Conservation (phyloP, 768 basidiomycete species). For the Cubamyces lactineus region DNA sequence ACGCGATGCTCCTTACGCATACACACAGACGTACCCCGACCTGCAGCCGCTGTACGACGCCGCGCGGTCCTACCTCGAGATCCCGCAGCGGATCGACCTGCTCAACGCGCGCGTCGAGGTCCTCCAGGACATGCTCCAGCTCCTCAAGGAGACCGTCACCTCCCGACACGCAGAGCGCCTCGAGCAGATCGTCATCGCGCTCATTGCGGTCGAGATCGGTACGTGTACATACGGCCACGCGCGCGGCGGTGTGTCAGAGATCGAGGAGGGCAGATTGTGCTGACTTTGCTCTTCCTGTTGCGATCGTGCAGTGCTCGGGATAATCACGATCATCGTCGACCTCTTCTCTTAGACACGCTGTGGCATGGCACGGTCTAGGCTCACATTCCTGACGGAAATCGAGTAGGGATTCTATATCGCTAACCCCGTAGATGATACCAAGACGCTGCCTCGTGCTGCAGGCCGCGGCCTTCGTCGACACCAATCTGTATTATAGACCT, state of each 20-base stretch:
- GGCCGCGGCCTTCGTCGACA: no score
- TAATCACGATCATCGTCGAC: conserved; percentile 90
- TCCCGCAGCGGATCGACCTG: conserved; percentile 90
- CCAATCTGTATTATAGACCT: not conserved
- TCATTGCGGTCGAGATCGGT: conserved; percentile 91
- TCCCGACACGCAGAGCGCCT: conserved; percentile 88
- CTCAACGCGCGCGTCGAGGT: conserved; percentile 95
- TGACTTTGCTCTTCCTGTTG: not conserved
- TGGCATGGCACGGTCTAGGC: not conserved
- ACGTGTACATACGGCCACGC: conserved; percentile 30
- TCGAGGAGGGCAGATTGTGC: not conserved
- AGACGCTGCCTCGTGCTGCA: no score
- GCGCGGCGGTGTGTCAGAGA: no score
- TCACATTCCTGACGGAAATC: not conserved
- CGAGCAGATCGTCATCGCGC: conserved; percentile 89
- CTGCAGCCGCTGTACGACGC: conserved; percentile 94
- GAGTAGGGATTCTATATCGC: not conserved
- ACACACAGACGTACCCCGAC: conserved; percentile 84
- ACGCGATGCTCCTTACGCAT: no score
- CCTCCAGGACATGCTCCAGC: conserved; percentile 94
- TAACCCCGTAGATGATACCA: no score
- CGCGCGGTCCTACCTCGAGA: conserved; percentile 91
- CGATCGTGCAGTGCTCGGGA: conserved; percentile 72
- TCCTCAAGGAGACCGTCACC: conserved; percentile 93
- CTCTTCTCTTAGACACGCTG: conserved; percentile 42